Evolutionary conservation across 495 filamentous ascomycete genomes (phyloP), one percentile per base, ranked within the genome.

Genomic region (Thermothielavioides terrestris): DNA sequence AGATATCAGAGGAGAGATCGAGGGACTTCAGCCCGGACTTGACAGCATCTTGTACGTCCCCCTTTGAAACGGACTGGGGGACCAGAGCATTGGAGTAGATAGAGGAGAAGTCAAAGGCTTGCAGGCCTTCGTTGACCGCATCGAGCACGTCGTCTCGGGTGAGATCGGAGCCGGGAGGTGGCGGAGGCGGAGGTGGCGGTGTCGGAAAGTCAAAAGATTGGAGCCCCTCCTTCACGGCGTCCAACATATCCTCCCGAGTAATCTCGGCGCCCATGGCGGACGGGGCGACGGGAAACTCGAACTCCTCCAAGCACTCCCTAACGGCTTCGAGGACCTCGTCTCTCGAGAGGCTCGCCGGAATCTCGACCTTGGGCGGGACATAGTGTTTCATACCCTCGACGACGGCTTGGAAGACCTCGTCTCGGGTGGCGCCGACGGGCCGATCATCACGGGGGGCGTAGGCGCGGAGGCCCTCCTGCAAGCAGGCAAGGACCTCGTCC

Each of bases 331-430:
- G 73, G 12, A 94, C 81, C 52, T 94, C 88, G 14, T 89, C 85
- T 20, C 81, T 77, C 0, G 87, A 85, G 22, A 89, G 76, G n/a
- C 65, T 71, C 1, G 80, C 73, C 12, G 83, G 78, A 3, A 76
- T 77, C 25, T 85, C 81, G 12, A 86, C 69, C 34, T 75, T 81
- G 1, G 86, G 85, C 18, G 84, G 84, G 1, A 72, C 73, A 58
- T 86, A 91, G 54, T 88, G 78, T 58, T 88, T 83, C 54, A 95
- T 63, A 8, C 86, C 88, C 55, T 88, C 82, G 30, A 85, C 78
- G n/a, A 96, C 83, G 37, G 86, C 86, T 28, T 82, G 75, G 46
- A 89, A 78, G 8, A 95, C 82, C 53, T 94, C 87, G 0, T 91
- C 86, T 49, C 82, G 80, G 14, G 79, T 84, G 12, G 85, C 79